phyloP scores from a whole-genome alignment of 202 grass and related monocot species.

The Panicum virgatum region DNA sequence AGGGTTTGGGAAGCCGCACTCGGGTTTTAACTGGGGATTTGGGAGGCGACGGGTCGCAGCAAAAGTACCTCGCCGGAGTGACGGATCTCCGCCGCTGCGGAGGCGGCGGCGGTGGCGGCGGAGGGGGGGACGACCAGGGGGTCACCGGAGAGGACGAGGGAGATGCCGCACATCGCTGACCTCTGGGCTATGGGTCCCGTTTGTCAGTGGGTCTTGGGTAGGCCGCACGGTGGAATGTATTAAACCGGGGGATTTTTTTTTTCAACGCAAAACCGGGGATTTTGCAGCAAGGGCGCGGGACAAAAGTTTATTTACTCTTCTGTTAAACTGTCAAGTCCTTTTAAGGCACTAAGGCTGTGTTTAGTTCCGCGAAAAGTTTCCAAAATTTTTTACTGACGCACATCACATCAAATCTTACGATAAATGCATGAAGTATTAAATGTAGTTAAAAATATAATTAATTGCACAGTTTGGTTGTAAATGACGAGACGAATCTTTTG shows the following conservation, averaged over 20 bases:
- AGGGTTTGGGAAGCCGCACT: neutral
- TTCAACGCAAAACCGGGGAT: too few species aligned
- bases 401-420: too few species aligned
- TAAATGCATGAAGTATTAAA: too few species aligned
- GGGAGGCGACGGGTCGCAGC: neutral
- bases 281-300: neutral
- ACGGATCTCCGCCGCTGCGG: neutral
- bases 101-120: neutral
- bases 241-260: too few species aligned
- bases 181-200: neutral
- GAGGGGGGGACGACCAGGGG: slow-evolving; percentile 21
- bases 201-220: neutral
- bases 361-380: too few species aligned
- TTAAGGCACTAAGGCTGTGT: too few species aligned
- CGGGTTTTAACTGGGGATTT: neutral
- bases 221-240: neutral
- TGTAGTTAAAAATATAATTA: too few species aligned
- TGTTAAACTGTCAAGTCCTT: too few species aligned
- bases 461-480: too few species aligned
- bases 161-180: slow-evolving; percentile 71
- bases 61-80: slow-evolving; percentile 34
- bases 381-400: too few species aligned
- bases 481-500: too few species aligned
- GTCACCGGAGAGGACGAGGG: slow-evolving; percentile 61
- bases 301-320: neutral